Conservation (phyloP, 208 protist genomes). For the Leishmania arabica region DNA sequence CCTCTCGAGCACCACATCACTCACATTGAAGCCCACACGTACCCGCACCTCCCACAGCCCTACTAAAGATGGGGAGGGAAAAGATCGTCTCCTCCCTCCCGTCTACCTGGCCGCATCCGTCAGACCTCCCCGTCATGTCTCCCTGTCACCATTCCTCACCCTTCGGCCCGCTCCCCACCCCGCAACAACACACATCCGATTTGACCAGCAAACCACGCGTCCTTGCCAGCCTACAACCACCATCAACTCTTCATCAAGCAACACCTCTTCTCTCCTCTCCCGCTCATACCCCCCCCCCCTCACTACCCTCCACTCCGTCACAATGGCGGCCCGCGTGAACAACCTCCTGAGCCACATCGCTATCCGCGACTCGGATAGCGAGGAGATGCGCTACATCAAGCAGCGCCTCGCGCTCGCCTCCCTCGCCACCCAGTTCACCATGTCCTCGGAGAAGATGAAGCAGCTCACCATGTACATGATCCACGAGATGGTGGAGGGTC, state of each 20-base stretch:
- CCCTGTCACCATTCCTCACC: not conserved
- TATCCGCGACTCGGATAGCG: slow-evolving; percentile 52
- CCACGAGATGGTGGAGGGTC: slow-evolving; percentile 83
- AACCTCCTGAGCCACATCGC: slow-evolving; percentile 83
- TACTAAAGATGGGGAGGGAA: not conserved
- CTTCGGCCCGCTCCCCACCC: not conserved
- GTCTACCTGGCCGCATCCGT: not conserved
- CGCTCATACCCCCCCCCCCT: not conserved
- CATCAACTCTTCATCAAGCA: not conserved
- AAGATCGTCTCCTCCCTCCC: not conserved
- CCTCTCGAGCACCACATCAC: not conserved
- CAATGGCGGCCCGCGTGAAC: slow-evolving; percentile 75
- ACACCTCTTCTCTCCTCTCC: not conserved
- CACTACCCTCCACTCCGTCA: not conserved
- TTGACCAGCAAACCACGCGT: no score
- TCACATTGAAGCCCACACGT: not conserved
- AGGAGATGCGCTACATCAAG: slow-evolving; percentile 73
- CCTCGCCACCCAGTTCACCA: slow-evolving; percentile 73
- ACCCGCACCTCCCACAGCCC: not conserved
- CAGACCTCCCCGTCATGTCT: not conserved
- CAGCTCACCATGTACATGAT: slow-evolving; percentile 79
- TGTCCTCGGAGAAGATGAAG: slow-evolving; percentile 57
- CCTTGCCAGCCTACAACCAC: no score
- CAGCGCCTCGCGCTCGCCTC: slow-evolving; percentile 70
- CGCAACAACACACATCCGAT: no score